phyloP scores from a whole-genome alignment of 2,329 filamentous ascomycete species.

The Akanthomyces uredinophilus region DNA sequence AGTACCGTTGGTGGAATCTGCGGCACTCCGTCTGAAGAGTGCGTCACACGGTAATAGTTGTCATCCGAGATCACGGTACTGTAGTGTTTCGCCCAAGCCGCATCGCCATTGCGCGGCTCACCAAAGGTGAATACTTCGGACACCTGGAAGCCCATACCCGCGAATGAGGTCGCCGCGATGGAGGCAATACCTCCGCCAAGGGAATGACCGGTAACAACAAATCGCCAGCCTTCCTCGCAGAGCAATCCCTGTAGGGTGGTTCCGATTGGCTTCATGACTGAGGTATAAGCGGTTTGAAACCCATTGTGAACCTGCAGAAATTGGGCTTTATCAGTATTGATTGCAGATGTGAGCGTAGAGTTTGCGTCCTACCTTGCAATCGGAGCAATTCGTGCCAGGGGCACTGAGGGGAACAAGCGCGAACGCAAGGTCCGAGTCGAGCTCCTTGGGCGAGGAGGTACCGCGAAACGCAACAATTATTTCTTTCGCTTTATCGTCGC shows the following conservation, averaged over 20 bases:
- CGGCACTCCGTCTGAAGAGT: constrained; percentile 57
- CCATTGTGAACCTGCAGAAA: constrained; percentile 2
- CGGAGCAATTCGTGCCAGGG: neutral
- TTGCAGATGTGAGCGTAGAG: neutral
- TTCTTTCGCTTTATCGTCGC: constrained; percentile 24
- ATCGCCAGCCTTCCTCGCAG: neutral
- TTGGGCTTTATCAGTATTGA: neutral
- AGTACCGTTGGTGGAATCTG: constrained; percentile 53
- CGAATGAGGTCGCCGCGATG: neutral
- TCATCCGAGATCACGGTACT: neutral
- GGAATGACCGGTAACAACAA: constrained; percentile 10
- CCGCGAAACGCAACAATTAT: constrained; percentile 54
- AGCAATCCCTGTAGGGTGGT: neutral
- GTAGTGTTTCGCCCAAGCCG: constrained; percentile 6
- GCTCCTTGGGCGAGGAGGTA: constrained; percentile 23
- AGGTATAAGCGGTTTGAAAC: constrained; percentile 1
- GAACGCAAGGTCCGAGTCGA: constrained; percentile 10
- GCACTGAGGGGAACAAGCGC: neutral
- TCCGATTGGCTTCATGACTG: neutral
- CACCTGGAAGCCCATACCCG: neutral
- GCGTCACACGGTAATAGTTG: constrained; percentile 46
- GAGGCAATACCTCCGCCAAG: constrained; percentile 7
- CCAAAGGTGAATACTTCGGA: constrained; percentile 3
- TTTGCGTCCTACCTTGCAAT: constrained; percentile 5
- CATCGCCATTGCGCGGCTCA: constrained; percentile 9